A percentile compares a stretch with the other conserved stretches of the same genome.
Conservation (phyloP, 129 eudicot genomes). For the Erigeron canadensis region DNA sequence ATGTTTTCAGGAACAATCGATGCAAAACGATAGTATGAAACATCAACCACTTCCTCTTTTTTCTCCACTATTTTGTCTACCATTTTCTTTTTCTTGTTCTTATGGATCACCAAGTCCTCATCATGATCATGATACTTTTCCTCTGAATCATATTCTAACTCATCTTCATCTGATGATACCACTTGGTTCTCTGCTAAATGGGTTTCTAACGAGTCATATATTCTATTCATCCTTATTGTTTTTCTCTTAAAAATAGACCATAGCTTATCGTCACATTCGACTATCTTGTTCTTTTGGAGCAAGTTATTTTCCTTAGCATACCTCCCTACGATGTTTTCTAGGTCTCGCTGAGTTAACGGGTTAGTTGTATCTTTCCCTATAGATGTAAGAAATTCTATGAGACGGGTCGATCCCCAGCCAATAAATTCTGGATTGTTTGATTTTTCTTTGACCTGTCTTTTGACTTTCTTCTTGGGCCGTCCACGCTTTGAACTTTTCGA, state of each 20-base stretch:
- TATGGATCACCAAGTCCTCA: conserved; percentile 20
- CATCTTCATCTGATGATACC: conserved; percentile 47
- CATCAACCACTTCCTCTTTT: conserved; percentile 25
- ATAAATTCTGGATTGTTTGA: conserved; percentile 46
- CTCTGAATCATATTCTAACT: conserved; percentile 36
- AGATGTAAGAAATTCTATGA: conserved; percentile 56
- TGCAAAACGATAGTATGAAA: conserved; percentile 46
- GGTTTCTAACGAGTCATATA: conserved; percentile 52
- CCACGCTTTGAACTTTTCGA: conserved; percentile 33
- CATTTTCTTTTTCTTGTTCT: conserved; percentile 37
- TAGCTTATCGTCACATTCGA: conserved; percentile 61
- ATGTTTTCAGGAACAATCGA: conserved; percentile 62
- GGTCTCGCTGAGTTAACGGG: conserved; percentile 54
- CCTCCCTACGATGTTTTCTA: conserved; percentile 42
- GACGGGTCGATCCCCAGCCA: conserved; percentile 79
- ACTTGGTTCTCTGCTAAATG: conserved; percentile 72
- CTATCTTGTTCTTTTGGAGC: conserved; percentile 51
- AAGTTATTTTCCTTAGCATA: conserved; percentile 63
- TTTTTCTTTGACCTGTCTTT: conserved; percentile 10
- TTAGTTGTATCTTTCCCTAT: conserved; percentile 45
- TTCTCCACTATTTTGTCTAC: conserved; percentile 27
- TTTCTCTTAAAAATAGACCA: conserved; percentile 50
- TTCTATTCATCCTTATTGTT: conserved; percentile 39
- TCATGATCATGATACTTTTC: conserved; percentile 26
- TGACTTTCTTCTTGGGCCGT: conserved; percentile 26